A percentile compares a stretch with the other conserved stretches of the same genome.
phyloP scores from a whole-genome alignment of 176 grass and related monocot species.

The Juncus effusus region DNA sequence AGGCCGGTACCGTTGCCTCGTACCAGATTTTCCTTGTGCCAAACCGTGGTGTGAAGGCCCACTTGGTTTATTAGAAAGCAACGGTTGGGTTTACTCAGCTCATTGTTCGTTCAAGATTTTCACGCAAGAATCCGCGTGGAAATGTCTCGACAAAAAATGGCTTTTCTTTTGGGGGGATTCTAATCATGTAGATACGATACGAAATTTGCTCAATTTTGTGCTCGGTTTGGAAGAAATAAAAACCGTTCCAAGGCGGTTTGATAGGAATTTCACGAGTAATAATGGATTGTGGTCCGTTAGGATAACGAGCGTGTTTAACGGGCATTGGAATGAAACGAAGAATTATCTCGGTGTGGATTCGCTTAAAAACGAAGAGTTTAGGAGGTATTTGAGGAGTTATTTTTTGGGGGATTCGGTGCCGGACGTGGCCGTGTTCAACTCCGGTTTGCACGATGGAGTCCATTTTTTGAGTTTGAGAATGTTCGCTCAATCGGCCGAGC shows the following conservation, averaged over 20 bases:
- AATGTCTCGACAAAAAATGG: slow-evolving; percentile 79
- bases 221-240: slow-evolving; percentile 56
- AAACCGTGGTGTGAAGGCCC: slow-evolving; percentile 76
- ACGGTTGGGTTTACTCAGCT: slow-evolving; percentile 97
- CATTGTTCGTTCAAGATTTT: slow-evolving; percentile 93
- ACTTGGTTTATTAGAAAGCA: slow-evolving; percentile 77
- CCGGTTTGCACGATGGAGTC: slow-evolving; percentile 82
- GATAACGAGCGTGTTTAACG: slow-evolving; percentile 93
- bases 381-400: slow-evolving; percentile 43
- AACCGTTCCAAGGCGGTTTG: slow-evolving; percentile 59
- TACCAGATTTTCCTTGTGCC: slow-evolving; percentile 43
- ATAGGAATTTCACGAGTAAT: slow-evolving; percentile 54
- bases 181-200: slow-evolving; percentile 95
- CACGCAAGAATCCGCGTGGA: slow-evolving; percentile 53
- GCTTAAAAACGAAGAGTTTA: slow-evolving; percentile 51
- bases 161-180: slow-evolving; percentile 99
- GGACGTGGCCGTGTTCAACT: slow-evolving; percentile 71
- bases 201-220: slow-evolving; percentile 71
- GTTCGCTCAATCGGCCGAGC: slow-evolving; percentile 45
- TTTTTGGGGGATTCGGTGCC: slow-evolving; percentile 59
- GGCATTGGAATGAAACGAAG: slow-evolving; percentile 84
- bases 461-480: slow-evolving; percentile 69
- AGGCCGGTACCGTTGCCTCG: slow-evolving; percentile 83
- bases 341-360: slow-evolving; percentile 92
- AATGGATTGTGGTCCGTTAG: slow-evolving; percentile 42